phyloP scores from a whole-genome alignment of 2,329 filamentous ascomycete species.

The Cryoendolithus antarcticus region DNA sequence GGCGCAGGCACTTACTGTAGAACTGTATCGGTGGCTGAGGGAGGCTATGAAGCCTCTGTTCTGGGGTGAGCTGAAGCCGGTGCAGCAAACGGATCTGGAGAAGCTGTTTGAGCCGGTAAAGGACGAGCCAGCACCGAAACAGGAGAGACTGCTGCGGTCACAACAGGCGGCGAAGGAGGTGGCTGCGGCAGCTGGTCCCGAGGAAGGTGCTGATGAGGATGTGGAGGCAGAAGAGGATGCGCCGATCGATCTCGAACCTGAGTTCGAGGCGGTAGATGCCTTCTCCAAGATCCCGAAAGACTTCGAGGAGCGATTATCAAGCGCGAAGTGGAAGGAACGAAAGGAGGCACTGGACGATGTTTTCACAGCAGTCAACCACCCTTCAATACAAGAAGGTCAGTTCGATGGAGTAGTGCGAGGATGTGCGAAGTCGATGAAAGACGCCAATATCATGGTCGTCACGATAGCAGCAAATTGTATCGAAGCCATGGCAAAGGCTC shows the following conservation, averaged over 20 bases:
- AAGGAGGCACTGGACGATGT: conserved; percentile 87
- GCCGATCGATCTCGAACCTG: conserved; percentile 56
- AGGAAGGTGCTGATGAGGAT: conserved; percentile 28
- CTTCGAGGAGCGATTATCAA: conserved; percentile 71
- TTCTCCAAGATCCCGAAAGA: conserved; percentile 67
- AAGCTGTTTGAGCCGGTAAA: conserved; percentile 90
- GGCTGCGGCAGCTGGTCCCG: conserved; percentile 49
- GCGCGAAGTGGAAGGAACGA: conserved; percentile 95
- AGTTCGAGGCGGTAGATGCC: conserved; percentile 74
- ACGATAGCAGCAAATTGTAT: conserved; percentile 88
- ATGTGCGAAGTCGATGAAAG: conserved; percentile 95
- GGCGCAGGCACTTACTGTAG: conserved; percentile 79
- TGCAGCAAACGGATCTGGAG: conserved; percentile 88
- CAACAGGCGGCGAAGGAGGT: conserved; percentile 74
- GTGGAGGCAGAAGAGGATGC: conserved; percentile 48
- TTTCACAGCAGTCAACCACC: conserved; percentile 64
- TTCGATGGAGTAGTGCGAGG: conserved; percentile 74
- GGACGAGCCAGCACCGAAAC: conserved; percentile 73
- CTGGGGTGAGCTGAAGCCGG: conserved; percentile 88
- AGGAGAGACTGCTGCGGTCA: conserved; percentile 74
- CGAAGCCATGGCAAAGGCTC: conserved; percentile 73
- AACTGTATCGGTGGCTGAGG: conserved; percentile 91
- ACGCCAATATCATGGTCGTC: conserved; percentile 91
- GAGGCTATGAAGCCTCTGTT: conserved; percentile 98
- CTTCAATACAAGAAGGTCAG: conserved; percentile 80